Base-by-base conservation (phyloP, 495 filamentous ascomycete species). In the Penicillium subrubescens region DNA sequence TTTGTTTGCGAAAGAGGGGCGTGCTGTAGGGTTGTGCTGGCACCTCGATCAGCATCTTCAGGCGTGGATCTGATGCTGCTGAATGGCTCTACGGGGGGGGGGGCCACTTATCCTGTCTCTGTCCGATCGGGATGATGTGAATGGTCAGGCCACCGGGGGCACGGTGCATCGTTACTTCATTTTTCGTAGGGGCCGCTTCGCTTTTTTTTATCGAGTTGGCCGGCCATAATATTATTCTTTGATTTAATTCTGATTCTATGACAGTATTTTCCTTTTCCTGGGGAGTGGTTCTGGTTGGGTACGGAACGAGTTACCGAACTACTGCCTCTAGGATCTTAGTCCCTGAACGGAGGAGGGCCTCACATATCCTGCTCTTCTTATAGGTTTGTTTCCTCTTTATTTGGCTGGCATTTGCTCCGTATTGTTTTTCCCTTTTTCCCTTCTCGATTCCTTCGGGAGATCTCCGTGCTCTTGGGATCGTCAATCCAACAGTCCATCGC, bases 41-140 rank as follows among this genome's bases (percentile, higher is more conserved):
- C 62, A 64, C 48, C 23, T 50, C 31, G 60, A 62, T 62, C 59
- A 54, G 35, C 60, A 55, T 62, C 60, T 57, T 55, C 57, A 43
- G 48, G 31, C 25, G 23, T 25, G 27, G 11, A 23, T 29, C 25
- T 15, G 23, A 52, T 52, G 48, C 15, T 29, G 25, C 12, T 29
- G 48, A 51, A 51, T 51, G 48, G 48, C 8, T 27, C 23, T 46
- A 8, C 19, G 19, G 7, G 43, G 14, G 44, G 15, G 21, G 21
- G 19, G 44, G 43, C n/a, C n/a, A n/a, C 43, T 8, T 25, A 23
- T 48, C 21, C 44, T 25, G 21, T 23, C 19, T 48, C 39, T 43
- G 39, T 43, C 44, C 44, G 44, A 48, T 48, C 44, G 44, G 44
- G 14, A 2, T 12, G 44, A 48, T 48, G 5, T 48, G 44, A 48